These are phyloP conservation scores for Arachis stenosperma DNA, from an alignment of 306 rosid species.

Conservation along the genomic window DNA sequence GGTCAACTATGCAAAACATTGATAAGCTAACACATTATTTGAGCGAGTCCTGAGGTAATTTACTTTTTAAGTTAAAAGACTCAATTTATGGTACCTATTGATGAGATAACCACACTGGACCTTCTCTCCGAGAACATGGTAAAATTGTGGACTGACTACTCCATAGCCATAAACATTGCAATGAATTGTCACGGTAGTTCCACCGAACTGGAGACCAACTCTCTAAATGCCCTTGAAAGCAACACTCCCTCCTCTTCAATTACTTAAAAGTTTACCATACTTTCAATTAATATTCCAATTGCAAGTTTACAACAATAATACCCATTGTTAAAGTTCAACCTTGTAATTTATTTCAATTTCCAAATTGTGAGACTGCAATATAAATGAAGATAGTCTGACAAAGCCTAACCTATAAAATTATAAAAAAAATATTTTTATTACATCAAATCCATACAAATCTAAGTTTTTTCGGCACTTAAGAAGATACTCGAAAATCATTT, in stretches of 20 bases:
- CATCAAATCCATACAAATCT: no score
- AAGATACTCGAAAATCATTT: no score
- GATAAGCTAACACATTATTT: not conserved
- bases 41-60: no score
- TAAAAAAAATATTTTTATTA: no score
- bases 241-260: not conserved
- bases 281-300: no score
- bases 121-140: conserved; percentile 1
- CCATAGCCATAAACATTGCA: conserved; percentile 41
- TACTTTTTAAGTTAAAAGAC: not conserved
- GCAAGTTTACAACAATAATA: no score
- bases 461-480: no score
- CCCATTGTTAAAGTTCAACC: not conserved
- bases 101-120: not conserved
- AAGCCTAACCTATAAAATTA: no score
- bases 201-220: conserved; percentile 31
- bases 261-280: not conserved
- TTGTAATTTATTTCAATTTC: no score
- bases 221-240: conserved; percentile 13
- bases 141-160: not conserved
- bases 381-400: no score
- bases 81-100: not conserved
- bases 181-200: conserved; percentile 39
- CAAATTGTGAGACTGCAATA: no score
- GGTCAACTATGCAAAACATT: not conserved